A percentile compares a stretch with the other conserved stretches of the same genome.
These are phyloP conservation scores for Naematelia encephala DNA, from an alignment of 768 basidiomycete genomes.

Conservation along the genomic window DNA sequence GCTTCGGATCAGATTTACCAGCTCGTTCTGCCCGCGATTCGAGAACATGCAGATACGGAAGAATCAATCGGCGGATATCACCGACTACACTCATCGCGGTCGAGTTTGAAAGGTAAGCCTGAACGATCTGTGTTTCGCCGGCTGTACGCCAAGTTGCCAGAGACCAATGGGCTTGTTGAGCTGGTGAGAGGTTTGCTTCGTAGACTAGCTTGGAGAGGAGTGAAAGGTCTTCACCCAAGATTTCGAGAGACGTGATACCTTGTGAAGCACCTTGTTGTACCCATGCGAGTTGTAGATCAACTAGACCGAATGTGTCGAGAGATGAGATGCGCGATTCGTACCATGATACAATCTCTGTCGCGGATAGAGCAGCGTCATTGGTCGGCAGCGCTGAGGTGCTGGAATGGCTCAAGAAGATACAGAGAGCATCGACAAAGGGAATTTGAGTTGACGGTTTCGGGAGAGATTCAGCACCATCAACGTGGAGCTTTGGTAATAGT, in stretches of 20 bases:
- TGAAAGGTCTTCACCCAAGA: constrained; percentile 84
- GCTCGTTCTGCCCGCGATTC: constrained; percentile 81
- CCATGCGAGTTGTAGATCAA: constrained; percentile 72
- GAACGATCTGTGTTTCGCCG: constrained; percentile 63
- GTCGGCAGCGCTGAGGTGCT: neutral
- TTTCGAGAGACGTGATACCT: constrained; percentile 72
- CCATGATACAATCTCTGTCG: constrained; percentile 65
- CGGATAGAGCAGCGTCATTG: constrained; percentile 7
- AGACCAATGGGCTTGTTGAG: constrained; percentile 64
- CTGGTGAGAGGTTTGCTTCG: constrained; percentile 54
- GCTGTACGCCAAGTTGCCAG: constrained; percentile 69
- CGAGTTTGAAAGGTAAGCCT: constrained; percentile 72
- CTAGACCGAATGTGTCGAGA: constrained; percentile 69
- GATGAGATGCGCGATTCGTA: constrained; percentile 65
- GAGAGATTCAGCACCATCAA: neutral
- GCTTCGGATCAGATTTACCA: constrained; percentile 64
- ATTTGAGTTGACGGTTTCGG: neutral
- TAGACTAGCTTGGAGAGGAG: constrained; percentile 84
- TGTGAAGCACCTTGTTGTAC: constrained; percentile 83
- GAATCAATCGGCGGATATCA: constrained; percentile 72
- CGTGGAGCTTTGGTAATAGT: constrained; percentile 13
- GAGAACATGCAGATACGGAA: constrained; percentile 90
- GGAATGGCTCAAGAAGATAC: neutral
- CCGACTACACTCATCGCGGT: constrained; percentile 62
- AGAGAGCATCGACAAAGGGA: neutral